Evolutionary conservation across 345 rosid genomes (phyloP).

Genomic region (Passiflora organensis): DNA sequence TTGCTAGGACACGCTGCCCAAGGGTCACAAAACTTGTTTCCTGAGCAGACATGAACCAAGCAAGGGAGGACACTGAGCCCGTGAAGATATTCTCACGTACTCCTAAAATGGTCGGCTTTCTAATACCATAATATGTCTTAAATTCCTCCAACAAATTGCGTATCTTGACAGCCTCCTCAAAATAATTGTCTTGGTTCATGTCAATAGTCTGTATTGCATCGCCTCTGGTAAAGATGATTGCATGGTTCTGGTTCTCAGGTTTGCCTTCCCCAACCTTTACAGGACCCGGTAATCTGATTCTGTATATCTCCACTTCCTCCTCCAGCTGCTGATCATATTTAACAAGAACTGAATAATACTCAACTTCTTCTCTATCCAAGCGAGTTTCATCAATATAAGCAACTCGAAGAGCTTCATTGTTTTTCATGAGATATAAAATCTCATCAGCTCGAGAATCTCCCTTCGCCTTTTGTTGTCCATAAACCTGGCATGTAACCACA

Average conservation of each 20-base stretch:
- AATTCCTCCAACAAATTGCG: slow-evolving; percentile 88
- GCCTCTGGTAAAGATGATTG: slow-evolving; percentile 87
- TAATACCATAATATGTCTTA: slow-evolving; percentile 54
- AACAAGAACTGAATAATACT: slow-evolving; percentile 77
- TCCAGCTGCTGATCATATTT: slow-evolving; percentile 66
- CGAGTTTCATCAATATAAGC: slow-evolving; percentile 80
- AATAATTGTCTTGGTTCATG: slow-evolving; percentile 93
- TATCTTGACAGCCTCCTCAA: slow-evolving; percentile 91
- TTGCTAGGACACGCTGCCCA: slow-evolving; percentile 89
- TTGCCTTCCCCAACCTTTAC: slow-evolving; percentile 91
- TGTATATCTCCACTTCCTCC: slow-evolving; percentile 80
- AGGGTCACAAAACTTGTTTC: slow-evolving; percentile 84
- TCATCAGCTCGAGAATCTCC: slow-evolving; percentile 75
- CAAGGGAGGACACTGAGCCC: slow-evolving; percentile 89
- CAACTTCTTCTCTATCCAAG: slow-evolving; percentile 48
- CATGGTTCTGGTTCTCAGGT: slow-evolving; percentile 97
- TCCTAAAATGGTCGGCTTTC: slow-evolving; percentile 84
- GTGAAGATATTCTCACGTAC: slow-evolving; percentile 89
- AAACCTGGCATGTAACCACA: slow-evolving; percentile 77
- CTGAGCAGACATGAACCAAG: slow-evolving; percentile 93
- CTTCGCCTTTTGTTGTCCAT: slow-evolving; percentile 70
- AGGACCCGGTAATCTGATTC: slow-evolving; percentile 83
- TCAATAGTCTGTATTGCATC: slow-evolving; percentile 93
- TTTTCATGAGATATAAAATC: slow-evolving; percentile 62
- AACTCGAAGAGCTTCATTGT: slow-evolving; percentile 78